Base-by-base conservation (phyloP, 768 basidiomycete genomes). In the Aureoboletus auriporus region DNA sequence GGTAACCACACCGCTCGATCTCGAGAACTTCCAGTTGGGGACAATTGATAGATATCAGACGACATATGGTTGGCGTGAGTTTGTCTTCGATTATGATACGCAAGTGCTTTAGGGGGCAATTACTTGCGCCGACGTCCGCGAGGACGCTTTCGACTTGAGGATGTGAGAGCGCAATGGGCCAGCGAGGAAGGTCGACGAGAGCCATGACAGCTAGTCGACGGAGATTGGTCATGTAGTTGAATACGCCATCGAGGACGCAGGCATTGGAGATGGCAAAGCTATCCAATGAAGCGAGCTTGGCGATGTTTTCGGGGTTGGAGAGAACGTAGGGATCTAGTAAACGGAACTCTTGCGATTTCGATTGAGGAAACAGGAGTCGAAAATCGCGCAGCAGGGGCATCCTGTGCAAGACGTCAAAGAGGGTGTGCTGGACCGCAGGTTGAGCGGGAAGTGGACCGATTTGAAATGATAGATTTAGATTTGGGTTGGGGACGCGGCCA, bases 61-160 rank as follows among this genome's bases (percentile, higher is more conserved):
- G 52, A 44, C 69, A 70, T 39, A 69, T 55, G 36, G 42, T 23
- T 23, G 67, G 67, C 6, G 61, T 67, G 31, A 68, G 60, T 44
- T 69, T 70, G 58, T 68, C 67, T 51, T 68, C 67, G 50, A 68
- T 57, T 5, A 68, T 65, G 41, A 68, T 59, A 12, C 67, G 69
- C n/a, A 68, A 53, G 28, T 67, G 68, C 23, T 53, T 64, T 10
- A 69, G 58, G 13, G 58, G 54, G 41, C 66, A 68, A n/a, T 66
- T 61, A 39, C 64, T 65, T 47, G 61, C 59, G 13, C 63, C 59
- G 1, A 68, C 37, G 8, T 68, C 68, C 0, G 42, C 38, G n/a
- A 69, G 49, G 23, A 68, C 61, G 5, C 39, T 44, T 46, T 65
- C 65, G 29, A 69, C 49, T 27, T 70, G 68, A 8, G 57, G 57